A percentile compares a stretch with the other conserved stretches of the same genome.
These are phyloP conservation scores for Clitoria ternatea DNA, from an alignment of 306 rosid genomes.

Conservation along the genomic window DNA sequence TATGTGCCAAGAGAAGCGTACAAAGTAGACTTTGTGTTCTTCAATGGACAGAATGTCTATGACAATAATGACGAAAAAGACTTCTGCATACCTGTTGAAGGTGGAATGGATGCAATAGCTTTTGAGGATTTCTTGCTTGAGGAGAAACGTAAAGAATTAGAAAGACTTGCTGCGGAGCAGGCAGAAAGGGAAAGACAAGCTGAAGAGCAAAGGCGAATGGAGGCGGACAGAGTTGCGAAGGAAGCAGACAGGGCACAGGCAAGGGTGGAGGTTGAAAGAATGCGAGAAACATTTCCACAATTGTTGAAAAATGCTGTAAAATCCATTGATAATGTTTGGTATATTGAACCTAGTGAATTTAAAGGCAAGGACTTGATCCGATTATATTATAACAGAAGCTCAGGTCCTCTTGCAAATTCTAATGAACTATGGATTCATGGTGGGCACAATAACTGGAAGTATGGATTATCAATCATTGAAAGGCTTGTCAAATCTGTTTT, in stretches of 20 bases:
- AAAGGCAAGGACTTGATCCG: constrained; percentile 59
- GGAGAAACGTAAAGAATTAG: constrained; percentile 79
- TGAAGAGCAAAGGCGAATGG: constrained; percentile 68
- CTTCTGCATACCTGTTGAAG: constrained; percentile 60
- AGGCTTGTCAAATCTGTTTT: constrained; percentile 52
- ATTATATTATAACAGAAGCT: constrained; percentile 67
- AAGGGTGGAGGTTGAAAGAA: constrained; percentile 45
- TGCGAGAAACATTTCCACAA: constrained; percentile 44
- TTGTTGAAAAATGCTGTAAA: constrained; percentile 48
- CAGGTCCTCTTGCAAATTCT: constrained; percentile 78
- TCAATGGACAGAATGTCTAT: constrained; percentile 77
- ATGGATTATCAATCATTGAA: constrained; percentile 58
- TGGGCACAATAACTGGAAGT: constrained; percentile 77
- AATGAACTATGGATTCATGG: constrained; percentile 91
- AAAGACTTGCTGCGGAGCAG: constrained; percentile 66
- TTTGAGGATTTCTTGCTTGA: constrained; percentile 90
- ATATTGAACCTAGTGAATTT: constrained; percentile 58
- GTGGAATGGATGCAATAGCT: constrained; percentile 65
- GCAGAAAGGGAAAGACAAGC: constrained; percentile 81
- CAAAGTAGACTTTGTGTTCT: constrained; percentile 85
- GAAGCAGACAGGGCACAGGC: constrained; percentile 77
- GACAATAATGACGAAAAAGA: constrained; percentile 86
- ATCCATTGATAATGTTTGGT: constrained; percentile 74
- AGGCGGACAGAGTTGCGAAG: constrained; percentile 67
- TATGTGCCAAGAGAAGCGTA: constrained; percentile 82